phyloP scores from a whole-genome alignment of 805 yeast genomes.

The Ogataea trehaloabstinens region DNA sequence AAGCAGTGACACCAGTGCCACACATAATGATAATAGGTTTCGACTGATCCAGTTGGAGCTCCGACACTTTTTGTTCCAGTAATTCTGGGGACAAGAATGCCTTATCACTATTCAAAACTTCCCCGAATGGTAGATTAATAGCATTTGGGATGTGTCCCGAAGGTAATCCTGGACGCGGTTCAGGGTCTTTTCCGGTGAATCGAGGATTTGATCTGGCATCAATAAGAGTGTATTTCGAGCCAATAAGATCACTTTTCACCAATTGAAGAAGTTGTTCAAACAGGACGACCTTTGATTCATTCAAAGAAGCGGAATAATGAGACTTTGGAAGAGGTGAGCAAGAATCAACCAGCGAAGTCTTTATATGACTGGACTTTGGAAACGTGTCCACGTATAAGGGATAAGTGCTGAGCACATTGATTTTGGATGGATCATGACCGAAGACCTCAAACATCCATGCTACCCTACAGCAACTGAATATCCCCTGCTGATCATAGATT shows the following conservation, averaged over 20 bases:
- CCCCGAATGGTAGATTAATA: conserved; percentile 69
- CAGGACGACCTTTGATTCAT: conserved; percentile 51
- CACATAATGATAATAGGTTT: conserved; percentile 85
- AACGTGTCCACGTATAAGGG: conserved; percentile 27
- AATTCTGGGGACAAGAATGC: conserved; percentile 48
- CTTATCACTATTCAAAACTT: conserved; percentile 50
- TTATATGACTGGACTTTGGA: conserved; percentile 16
- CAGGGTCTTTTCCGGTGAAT: conserved; percentile 77
- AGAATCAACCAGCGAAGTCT: conserved; percentile 16
- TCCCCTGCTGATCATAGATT: conserved; percentile 81
- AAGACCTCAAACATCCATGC: conserved; percentile 86
- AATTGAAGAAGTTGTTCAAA: conserved; percentile 66
- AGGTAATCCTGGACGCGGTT: conserved; percentile 83
- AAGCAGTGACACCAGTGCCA: conserved; percentile 96
- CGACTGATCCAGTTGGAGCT: conserved; percentile 36
- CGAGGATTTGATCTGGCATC: conserved; percentile 83
- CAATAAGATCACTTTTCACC: conserved; percentile 47
- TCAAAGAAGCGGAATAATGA: conserved; percentile 37
- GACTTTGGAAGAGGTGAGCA: conserved; percentile 26
- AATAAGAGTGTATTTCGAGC: conserved; percentile 50
- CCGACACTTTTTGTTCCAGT: conserved; percentile 46
- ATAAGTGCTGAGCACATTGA: conserved; percentile 70
- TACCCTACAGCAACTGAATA: conserved; percentile 86
- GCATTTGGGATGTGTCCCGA: conserved; percentile 91
- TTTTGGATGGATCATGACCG: conserved; percentile 59